A percentile compares a stretch with the other conserved stretches of the same genome.
Evolutionary conservation across 2,329 filamentous ascomycete species (phyloP).

Genomic region (Reticulascus tulasneorum): DNA sequence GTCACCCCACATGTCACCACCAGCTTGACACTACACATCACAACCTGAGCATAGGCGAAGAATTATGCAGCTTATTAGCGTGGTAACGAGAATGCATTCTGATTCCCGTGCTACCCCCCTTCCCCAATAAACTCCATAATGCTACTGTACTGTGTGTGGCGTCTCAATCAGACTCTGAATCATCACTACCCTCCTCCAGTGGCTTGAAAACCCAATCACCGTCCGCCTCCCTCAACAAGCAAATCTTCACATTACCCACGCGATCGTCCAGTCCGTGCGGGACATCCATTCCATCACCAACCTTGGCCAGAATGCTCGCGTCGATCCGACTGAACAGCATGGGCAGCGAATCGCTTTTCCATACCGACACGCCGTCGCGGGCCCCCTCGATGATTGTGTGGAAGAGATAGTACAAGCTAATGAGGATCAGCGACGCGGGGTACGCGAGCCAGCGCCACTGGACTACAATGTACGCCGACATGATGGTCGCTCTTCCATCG

Average conservation of each 20-base stretch:
- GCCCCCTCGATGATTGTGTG: conserved; percentile 30
- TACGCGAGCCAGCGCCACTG: conserved; percentile 34
- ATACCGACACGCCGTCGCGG: conserved; percentile 29
- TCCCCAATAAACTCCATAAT: no score
- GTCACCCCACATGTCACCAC: no score
- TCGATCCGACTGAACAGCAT: conserved; percentile 35
- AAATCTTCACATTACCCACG: conserved; percentile 27
- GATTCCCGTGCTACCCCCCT: no score
- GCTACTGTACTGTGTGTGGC: no score
- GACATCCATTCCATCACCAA: conserved; percentile 29
- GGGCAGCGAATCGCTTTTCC: conserved; percentile 33
- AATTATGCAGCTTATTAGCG: no score
- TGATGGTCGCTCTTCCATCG: conserved; percentile 23
- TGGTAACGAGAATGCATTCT: no score
- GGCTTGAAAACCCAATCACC: conserved; percentile 33
- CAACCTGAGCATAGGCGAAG: no score
- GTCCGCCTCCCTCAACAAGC: conserved; percentile 26
- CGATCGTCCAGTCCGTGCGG: conserved; percentile 29
- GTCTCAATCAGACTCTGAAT: no score
- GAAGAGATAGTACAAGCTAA: conserved; percentile 30
- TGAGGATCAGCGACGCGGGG: conserved; percentile 26
- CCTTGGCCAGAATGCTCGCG: conserved; percentile 24
- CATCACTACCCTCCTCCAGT: no score
- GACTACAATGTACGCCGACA: conserved; percentile 27
- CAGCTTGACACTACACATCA: no score